Evolutionary conservation across 257 asterid species (phyloP).

Genomic region (Perilla frutescens): DNA sequence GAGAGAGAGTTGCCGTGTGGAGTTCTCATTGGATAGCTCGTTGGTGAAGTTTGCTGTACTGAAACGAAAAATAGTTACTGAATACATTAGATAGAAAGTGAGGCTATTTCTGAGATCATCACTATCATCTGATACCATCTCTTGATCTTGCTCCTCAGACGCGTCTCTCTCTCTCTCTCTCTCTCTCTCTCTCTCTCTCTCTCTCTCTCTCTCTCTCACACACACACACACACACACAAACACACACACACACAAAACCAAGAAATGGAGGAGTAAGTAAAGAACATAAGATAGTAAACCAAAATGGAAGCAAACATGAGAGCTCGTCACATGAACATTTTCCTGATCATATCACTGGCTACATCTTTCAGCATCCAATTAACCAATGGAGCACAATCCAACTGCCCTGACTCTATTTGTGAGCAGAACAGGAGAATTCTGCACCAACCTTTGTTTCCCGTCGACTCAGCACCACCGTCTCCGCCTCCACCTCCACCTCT

Average conservation of each 20-base stretch:
- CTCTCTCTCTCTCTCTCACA: constrained; percentile 26
- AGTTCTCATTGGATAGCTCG: constrained; percentile 14
- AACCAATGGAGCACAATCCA: constrained; percentile 22
- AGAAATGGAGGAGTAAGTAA: constrained; percentile 33
- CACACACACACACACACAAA: too few relatives aligned
- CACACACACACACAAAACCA: background rate
- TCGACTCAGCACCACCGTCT: constrained; percentile 50
- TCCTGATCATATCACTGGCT: constrained; percentile 33
- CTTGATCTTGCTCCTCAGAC: constrained; percentile 46
- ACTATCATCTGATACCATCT: background rate
- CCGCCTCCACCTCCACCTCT: constrained; percentile 47
- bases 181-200: background rate
- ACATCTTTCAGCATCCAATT: constrained; percentile 36
- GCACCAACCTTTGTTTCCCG: constrained; percentile 79
- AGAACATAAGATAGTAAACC: constrained; percentile 32
- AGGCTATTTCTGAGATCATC: constrained; percentile 40
- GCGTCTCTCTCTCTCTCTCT: constrained; percentile 27
- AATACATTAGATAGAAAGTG: constrained; percentile 32
- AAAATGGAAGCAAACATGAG: constrained; percentile 46
- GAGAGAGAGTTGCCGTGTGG: constrained; percentile 31
- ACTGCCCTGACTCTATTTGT: constrained; percentile 6
- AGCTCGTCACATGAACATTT: constrained; percentile 41
- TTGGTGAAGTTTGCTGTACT: constrained; percentile 6
- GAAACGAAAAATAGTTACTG: background rate
- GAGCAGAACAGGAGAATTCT: constrained; percentile 59